Evolutionary conservation across 169 alveolate genomes (phyloP).

Genomic region (Plasmodium falciparum): DNA sequence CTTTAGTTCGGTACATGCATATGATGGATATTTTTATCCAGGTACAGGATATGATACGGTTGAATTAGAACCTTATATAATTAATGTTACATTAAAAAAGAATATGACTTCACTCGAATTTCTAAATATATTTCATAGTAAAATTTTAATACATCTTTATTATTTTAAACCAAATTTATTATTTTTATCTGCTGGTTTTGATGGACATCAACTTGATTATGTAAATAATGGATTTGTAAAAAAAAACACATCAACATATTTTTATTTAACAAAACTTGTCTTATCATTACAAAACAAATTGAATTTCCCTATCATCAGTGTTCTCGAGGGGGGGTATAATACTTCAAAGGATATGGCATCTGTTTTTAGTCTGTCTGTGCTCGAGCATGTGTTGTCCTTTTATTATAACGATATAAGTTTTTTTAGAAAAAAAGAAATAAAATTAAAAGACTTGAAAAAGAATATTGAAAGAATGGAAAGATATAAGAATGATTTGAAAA

Average conservation of each 20-base stretch:
- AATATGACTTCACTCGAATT: conserved; percentile 86
- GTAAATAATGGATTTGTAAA: conserved; percentile 92
- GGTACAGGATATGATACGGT: conserved; percentile 91
- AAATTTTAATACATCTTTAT: conserved; percentile 92
- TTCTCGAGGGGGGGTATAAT: conserved; percentile 99
- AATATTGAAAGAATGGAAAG: not conserved
- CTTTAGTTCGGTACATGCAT: conserved; percentile 95
- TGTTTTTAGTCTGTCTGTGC: conserved; percentile 94
- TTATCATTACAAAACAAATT: conserved; percentile 94
- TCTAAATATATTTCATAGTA: conserved; percentile 86
- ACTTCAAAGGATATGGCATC: conserved; percentile 93
- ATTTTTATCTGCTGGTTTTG: conserved; percentile 98
- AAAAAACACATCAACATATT: conserved; percentile 94
- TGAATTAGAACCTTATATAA: conserved; percentile 86
- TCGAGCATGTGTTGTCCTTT: conserved; percentile 93
- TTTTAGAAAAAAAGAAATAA: not conserved
- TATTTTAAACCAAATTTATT: conserved; percentile 95
- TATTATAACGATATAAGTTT: conserved; percentile 34
- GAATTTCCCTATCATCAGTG: conserved; percentile 91
- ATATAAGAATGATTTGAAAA: not conserved
- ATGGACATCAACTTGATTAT: conserved; percentile 96
- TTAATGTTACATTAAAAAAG: conserved; percentile 89
- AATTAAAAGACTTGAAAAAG: not conserved
- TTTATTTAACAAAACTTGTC: conserved; percentile 95
- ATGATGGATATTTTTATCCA: conserved; percentile 95